Evolutionary conservation across 2,329 filamentous ascomycete genomes (phyloP).

Genomic region (Bretziella fagacearum): DNA sequence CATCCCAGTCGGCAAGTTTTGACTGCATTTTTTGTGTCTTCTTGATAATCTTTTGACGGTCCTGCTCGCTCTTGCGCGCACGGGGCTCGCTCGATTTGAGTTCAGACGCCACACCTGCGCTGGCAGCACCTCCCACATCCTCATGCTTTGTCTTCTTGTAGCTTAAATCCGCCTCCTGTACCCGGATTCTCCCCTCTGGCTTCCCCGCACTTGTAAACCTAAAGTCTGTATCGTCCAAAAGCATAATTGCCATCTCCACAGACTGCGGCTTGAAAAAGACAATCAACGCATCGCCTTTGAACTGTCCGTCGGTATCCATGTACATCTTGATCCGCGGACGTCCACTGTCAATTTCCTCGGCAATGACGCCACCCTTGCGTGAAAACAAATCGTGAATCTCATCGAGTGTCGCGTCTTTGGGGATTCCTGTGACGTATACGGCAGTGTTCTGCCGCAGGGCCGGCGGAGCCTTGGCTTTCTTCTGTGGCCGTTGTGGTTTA

Average conservation of each 20-base stretch:
- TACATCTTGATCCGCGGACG: slow-evolving; percentile 89
- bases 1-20: slow-evolving; percentile 87
- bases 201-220: slow-evolving; percentile 39
- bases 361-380: slow-evolving; percentile 72
- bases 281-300: slow-evolving; percentile 85
- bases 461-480: slow-evolving; percentile 32
- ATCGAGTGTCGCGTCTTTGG: slow-evolving; percentile 56
- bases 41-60: slow-evolving; percentile 79
- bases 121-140: slow-evolving; percentile 23
- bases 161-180: slow-evolving; percentile 71
- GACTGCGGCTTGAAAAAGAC: slow-evolving; percentile 92
- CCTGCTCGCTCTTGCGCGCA: slow-evolving; percentile 39
- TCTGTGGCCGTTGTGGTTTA: slow-evolving; percentile 22
- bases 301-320: slow-evolving; percentile 58
- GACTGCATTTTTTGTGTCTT: slow-evolving; percentile 84
- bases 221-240: slow-evolving; percentile 71
- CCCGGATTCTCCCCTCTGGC: slow-evolving; percentile 51
- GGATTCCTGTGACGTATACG: slow-evolving; percentile 80
- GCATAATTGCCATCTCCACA: slow-evolving; percentile 67
- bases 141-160: slow-evolving; percentile 78
- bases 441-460: slow-evolving; percentile 61
- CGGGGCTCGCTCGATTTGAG: slow-evolving; percentile 19
- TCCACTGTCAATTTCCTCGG: slow-evolving; percentile 82
- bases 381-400: slow-evolving; percentile 77
- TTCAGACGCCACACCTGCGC: slow-evolving; percentile 22